Conservation (phyloP, 2,329 filamentous ascomycete species). For the Ilyonectria sp. region DNA sequence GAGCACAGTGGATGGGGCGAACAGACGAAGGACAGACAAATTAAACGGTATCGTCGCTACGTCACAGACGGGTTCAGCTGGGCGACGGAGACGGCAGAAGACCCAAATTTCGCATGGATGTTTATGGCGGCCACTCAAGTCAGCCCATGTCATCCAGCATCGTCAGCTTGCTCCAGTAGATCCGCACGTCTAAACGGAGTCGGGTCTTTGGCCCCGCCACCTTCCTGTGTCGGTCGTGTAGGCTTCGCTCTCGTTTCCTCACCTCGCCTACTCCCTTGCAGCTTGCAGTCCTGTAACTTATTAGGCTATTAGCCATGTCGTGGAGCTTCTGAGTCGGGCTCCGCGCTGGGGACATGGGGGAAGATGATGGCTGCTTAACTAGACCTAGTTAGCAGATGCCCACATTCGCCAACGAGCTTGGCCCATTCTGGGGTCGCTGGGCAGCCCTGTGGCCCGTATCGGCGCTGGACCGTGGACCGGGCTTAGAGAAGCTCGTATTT, state of each 20-base stretch:
- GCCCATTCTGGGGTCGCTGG: slow-evolving; percentile 24
- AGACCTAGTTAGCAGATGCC: slow-evolving; percentile 19
- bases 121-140: slow-evolving; percentile 15
- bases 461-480: slow-evolving; percentile 29
- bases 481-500: slow-evolving; percentile 41
- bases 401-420: slow-evolving; percentile 33
- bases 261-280: slow-evolving; percentile 4
- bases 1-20: background rate
- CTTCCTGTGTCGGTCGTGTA: background rate
- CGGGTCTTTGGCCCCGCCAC: slow-evolving; percentile 10
- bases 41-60: slow-evolving; percentile 14
- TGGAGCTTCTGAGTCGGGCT: slow-evolving; percentile 7
- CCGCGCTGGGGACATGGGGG: slow-evolving; percentile 4
- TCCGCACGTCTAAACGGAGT: background rate
- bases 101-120: slow-evolving; percentile 14
- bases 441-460: slow-evolving; percentile 30
- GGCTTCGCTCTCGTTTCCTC: background rate
- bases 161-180: background rate
- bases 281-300: background rate
- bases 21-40: background rate
- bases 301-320: background rate
- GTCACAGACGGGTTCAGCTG: slow-evolving; percentile 29
- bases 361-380: slow-evolving; percentile 1
- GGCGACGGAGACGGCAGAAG: background rate
- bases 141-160: slow-evolving; percentile 22